phyloP scores from a whole-genome alignment of 2,329 filamentous ascomycete species.

The Epichloe gansuensis region DNA sequence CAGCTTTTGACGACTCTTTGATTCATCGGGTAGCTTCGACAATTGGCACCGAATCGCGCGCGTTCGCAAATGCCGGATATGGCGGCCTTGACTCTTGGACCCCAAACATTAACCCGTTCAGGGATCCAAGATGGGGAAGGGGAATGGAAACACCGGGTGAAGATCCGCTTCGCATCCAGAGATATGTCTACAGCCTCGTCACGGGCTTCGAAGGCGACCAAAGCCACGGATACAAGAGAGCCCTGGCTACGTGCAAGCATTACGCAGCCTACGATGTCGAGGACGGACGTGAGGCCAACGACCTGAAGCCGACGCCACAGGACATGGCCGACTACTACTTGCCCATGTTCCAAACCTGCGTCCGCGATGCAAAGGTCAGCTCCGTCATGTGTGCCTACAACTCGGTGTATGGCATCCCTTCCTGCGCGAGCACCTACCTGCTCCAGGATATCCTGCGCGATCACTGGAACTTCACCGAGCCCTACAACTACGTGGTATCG shows the following conservation, averaged over 20 bases:
- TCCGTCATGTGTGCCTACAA: constrained; percentile 55
- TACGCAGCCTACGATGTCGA: constrained; percentile 47
- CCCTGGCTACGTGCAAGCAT: constrained; percentile 48
- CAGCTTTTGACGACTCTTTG: constrained; percentile 51
- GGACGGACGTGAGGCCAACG: constrained; percentile 38
- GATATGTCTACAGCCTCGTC: constrained; percentile 29
- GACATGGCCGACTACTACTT: constrained; percentile 59
- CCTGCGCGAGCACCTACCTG: constrained; percentile 51
- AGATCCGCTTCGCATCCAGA: constrained; percentile 36
- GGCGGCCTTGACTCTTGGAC: constrained; percentile 50
- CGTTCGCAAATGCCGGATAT: constrained; percentile 48
- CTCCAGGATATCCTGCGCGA: constrained; percentile 51
- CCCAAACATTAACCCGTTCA: constrained; percentile 55
- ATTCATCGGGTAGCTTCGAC: constrained; percentile 44
- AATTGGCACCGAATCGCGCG: constrained; percentile 48
- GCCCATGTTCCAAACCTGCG: constrained; percentile 52
- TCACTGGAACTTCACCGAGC: constrained; percentile 50
- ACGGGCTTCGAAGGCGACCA: constrained; percentile 28
- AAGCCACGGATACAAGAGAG: constrained; percentile 15
- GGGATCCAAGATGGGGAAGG: constrained; percentile 50
- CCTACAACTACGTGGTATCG: constrained; percentile 50
- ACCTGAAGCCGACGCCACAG: constrained; percentile 44
- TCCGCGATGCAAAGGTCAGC: constrained; percentile 40
- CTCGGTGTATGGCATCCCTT: constrained; percentile 51
- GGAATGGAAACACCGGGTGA: constrained; percentile 50